Conservation (phyloP, 2,329 filamentous ascomycete genomes). For the Sporothrix humicola region DNA sequence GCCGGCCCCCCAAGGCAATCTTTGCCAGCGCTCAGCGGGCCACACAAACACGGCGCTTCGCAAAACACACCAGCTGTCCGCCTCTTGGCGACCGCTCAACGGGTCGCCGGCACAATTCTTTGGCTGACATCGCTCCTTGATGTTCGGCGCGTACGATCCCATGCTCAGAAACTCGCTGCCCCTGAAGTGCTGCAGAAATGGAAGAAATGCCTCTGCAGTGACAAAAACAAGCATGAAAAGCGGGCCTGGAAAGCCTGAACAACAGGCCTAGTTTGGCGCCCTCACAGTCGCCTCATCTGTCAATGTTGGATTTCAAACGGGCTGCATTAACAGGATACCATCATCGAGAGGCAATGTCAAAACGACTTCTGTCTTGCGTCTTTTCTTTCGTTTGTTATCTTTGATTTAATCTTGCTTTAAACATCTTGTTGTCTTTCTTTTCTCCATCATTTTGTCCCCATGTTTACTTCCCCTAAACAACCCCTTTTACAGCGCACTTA, state of each 20-base stretch:
- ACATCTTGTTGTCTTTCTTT: too few species aligned
- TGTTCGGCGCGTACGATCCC: not conserved
- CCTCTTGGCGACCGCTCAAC: not conserved
- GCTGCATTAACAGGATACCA: too few species aligned
- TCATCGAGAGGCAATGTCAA: too few species aligned
- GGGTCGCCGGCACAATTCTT: not conserved
- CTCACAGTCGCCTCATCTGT: too few species aligned
- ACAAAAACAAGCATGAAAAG: not conserved
- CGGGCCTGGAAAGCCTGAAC: not conserved
- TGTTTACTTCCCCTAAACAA: not conserved
- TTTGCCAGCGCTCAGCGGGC: not conserved
- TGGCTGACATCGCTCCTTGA: not conserved
- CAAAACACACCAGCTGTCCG: not conserved
- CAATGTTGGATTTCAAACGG: too few species aligned
- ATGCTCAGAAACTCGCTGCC: too few species aligned
- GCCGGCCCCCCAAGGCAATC: conserved; percentile 4
- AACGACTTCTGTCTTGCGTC: too few species aligned
- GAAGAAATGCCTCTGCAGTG: not conserved
- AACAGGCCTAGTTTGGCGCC: not conserved
- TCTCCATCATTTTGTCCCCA: not conserved
- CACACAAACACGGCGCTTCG: conserved; percentile 5
- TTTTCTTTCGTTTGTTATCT: too few species aligned
- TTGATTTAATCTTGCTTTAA: too few species aligned
- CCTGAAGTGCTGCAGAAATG: too few species aligned
- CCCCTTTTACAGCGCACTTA: not conserved